Evolutionary conservation across 805 yeast genomes (phyloP).

Genomic region (Barnettozyma vustinii): DNA sequence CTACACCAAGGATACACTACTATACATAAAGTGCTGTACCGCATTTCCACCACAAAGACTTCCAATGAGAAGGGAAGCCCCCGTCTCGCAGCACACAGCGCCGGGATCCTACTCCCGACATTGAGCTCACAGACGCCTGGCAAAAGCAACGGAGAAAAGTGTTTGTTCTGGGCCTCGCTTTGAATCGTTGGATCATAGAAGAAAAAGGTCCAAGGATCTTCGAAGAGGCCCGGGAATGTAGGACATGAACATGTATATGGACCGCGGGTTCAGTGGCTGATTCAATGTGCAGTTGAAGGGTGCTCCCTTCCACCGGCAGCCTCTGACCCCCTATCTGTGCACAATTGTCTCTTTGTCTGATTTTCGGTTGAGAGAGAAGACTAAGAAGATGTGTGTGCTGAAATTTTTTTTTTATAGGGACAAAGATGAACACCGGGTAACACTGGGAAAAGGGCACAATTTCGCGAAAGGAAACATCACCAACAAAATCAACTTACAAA

Average conservation of each 20-base stretch:
- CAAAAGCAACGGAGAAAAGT: conserved; percentile 1
- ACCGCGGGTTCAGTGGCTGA: not conserved
- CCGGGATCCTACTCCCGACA: conserved; percentile 20
- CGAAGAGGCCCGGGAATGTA: conserved; percentile 41
- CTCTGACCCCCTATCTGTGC: not conserved
- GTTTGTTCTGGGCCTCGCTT: conserved; percentile 39
- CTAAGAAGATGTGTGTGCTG: not conserved
- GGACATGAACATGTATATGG: not conserved
- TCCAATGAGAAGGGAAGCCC: conserved; percentile 1
- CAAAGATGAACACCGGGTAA: not conserved
- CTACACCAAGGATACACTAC: not conserved
- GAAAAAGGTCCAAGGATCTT: conserved; percentile 35
- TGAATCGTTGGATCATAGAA: conserved; percentile 38
- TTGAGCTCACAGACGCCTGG: conserved; percentile 12
- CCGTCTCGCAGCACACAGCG: conserved; percentile 13
- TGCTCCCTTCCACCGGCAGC: not conserved
- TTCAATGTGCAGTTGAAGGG: not conserved
- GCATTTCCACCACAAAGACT: conserved; percentile 1
- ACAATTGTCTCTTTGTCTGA: not conserved
- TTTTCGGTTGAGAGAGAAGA: not conserved
- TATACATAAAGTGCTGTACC: conserved; percentile 5
- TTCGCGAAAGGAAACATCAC: not conserved
- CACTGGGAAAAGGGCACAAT: not conserved
- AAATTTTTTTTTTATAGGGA: not conserved
- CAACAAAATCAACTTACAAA: not conserved